Evolutionary conservation across 1,284 basidiomycete species (phyloP).

Genomic region (Vanrija sp.): DNA sequence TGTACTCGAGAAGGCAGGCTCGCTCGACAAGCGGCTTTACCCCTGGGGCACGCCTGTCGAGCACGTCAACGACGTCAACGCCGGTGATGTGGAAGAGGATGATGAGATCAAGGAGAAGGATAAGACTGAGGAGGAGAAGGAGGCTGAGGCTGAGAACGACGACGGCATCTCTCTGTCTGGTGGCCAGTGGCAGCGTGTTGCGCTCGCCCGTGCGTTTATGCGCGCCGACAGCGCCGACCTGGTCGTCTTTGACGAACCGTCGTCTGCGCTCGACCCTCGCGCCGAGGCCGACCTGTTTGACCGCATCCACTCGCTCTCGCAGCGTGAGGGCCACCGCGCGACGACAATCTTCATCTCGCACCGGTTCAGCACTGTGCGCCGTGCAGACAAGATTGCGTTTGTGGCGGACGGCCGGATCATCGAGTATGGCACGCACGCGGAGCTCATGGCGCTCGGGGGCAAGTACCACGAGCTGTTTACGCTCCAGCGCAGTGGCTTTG

Average conservation of each 20-base stretch:
- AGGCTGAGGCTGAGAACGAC: conserved; percentile 2
- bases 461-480: conserved; percentile 35
- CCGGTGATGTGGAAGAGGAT: conserved; percentile 4
- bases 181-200: conserved; percentile 74
- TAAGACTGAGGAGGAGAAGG: neutral
- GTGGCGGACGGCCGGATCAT: conserved; percentile 74
- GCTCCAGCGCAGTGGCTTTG: conserved; percentile 24
- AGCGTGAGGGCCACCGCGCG: conserved; percentile 31
- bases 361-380: conserved; percentile 52
- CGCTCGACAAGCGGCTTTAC: conserved; percentile 7
- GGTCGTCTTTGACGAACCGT: conserved; percentile 63
- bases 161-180: conserved; percentile 11
- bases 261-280: conserved; percentile 66
- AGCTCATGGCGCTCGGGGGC: conserved; percentile 56
- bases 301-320: conserved; percentile 28
- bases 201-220: conserved; percentile 77
- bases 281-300: conserved; percentile 72
- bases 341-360: conserved; percentile 81
- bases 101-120: neutral
- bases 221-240: conserved; percentile 70
- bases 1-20: conserved; percentile 21
- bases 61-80: conserved; percentile 1
- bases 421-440: conserved; percentile 73
- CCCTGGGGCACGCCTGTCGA: conserved; percentile 9
- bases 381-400: conserved; percentile 60